Conservation (phyloP, 345 rosid genomes). For the Populus pruinosa region DNA sequence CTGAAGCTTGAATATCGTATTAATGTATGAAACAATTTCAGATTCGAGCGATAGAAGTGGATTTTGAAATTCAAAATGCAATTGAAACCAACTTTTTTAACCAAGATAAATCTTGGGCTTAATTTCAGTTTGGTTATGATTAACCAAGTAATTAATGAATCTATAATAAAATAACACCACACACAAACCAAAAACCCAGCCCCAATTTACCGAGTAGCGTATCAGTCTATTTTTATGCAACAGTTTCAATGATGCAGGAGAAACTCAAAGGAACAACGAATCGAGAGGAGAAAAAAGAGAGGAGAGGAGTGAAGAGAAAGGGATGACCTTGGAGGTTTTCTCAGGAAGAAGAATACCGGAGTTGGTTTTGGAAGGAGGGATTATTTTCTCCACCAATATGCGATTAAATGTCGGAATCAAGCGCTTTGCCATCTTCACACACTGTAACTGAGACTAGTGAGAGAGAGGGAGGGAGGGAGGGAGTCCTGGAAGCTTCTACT, state of each 20-base stretch:
- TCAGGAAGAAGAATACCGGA: constrained; percentile 27
- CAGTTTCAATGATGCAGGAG: neutral
- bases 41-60: neutral
- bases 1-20: neutral
- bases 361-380: constrained; percentile 25
- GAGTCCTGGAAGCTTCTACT: neutral
- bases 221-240: neutral
- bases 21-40: neutral
- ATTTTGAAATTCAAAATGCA: neutral
- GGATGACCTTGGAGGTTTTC: constrained; percentile 17
- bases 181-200: neutral
- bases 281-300: neutral
- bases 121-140: neutral
- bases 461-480: neutral
- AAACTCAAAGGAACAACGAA: neutral
- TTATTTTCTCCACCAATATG: constrained; percentile 27
- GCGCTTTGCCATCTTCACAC: constrained; percentile 21
- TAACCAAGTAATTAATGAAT: neutral
- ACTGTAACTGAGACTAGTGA: neutral
- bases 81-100: neutral
- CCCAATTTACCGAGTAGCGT: neutral
- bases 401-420: constrained; percentile 21
- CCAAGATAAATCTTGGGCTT: too few species aligned
- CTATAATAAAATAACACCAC: neutral
- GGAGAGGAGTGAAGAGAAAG: neutral